Conservation (phyloP, 305 asterid species). For the Fraxinus albicans region DNA sequence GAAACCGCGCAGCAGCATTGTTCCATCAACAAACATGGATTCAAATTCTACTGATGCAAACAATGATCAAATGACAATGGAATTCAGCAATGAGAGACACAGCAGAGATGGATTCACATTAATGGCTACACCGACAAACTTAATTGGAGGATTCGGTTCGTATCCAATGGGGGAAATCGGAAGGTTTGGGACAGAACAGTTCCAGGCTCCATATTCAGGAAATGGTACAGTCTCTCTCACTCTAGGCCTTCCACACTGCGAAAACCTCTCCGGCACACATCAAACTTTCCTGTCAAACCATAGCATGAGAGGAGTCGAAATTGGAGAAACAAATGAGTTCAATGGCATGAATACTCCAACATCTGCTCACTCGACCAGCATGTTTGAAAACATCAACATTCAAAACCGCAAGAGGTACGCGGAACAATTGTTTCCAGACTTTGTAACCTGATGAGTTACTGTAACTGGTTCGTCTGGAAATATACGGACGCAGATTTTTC, state of each 20-base stretch:
- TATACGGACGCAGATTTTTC: conserved; percentile 17
- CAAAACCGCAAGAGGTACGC: conserved; percentile 79
- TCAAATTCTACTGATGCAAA: conserved; percentile 29
- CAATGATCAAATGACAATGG: conserved; percentile 43
- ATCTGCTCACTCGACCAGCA: conserved; percentile 46
- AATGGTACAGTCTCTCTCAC: conserved; percentile 75
- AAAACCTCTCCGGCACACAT: conserved; percentile 60
- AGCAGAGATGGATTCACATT: conserved; percentile 60
- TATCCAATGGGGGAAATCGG: conserved; percentile 77
- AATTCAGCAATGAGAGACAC: conserved; percentile 53
- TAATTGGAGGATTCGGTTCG: conserved; percentile 87
- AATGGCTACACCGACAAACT: conserved; percentile 74
- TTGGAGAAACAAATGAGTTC: conserved; percentile 52
- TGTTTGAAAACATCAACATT: conserved; percentile 64
- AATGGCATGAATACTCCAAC: conserved; percentile 42
- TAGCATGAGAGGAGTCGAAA: conserved; percentile 48
- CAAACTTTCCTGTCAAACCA: conserved; percentile 62
- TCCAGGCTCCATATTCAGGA: conserved; percentile 61
- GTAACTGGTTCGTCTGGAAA: background rate
- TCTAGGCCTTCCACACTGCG: conserved; percentile 82
- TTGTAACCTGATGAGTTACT: conserved; percentile 40
- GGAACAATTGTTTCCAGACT: conserved; percentile 80
- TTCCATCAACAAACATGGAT: conserved; percentile 45
- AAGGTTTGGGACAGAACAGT: conserved; percentile 64
- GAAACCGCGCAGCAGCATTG: conserved; percentile 44